Evolutionary conservation across 306 rosid species (phyloP).

Genomic region (Cucumis sativus): Cucumber_9930_V3 NC_026655.2:26592001-26592500

Average conservation of each 20-base stretch:
- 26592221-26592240: neutral
- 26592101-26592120: too few species aligned
- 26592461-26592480: neutral
- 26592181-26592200: neutral
- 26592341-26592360: neutral
- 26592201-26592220: neutral
- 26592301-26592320: neutral
- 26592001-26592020: too few species aligned
- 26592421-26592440: slow-evolving; percentile 1
- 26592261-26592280: neutral
- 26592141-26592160: too few species aligned
- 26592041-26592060: too few species aligned
- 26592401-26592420: neutral
- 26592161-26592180: too few species aligned
- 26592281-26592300: neutral
- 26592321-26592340: neutral
- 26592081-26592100: too few species aligned
- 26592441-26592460: neutral
- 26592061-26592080: too few species aligned
- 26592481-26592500: neutral
- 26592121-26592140: too few species aligned
- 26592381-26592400: neutral
- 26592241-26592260: neutral
- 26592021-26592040: too few species aligned
- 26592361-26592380: neutral